Base-by-base conservation (phyloP, 2,329 filamentous ascomycete genomes). In the Cladosporium cucumerinum region DNA sequence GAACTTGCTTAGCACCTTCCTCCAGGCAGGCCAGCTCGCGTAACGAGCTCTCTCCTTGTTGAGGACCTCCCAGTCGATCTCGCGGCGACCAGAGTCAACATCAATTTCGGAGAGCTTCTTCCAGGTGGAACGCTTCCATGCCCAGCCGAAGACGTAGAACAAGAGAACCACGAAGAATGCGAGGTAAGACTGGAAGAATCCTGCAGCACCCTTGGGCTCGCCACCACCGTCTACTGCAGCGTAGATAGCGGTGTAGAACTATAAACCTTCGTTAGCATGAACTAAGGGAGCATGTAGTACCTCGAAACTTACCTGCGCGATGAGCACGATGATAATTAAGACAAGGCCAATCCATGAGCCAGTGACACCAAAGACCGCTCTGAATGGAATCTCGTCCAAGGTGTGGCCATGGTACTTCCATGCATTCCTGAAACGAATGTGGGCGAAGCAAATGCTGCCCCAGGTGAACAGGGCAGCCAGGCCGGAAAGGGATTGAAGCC, bases 341-440 rank as follows among this genome's bases (percentile, higher is more conserved):
- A 65, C 3, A 10, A 80, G 65, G 61, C 79, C 77, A 26, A 80
- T 28, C 70, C 74, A 80, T 1, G 78, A 80, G 60, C 79, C 79
- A 46, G 67, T 72, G 8, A 79, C 71, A 61, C 79, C 79, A 65
- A 75, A 76, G 32, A 72, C 69, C 43, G 79, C 78, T 65, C 71
- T 77, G 78, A 78, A 81, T 1, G 79, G 79, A 26, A 81, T 75
- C 71, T 81, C 79, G 55, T 80, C 78, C 21, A 80, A 55, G 8
- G 66, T 70, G 68, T 78, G 76, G 49, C 77, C 77, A 66, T 87
- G 85, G 14, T 80, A 72, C 39, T 80, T 82, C 91, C 92, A 95
- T 18, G 88, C 91, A 34, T 54, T 66, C 62, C 93, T 91, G 85
- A 97, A 97, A 65, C 93, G 91, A 74, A 97, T 95, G 78, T 97